Conservation (phyloP, 176 grass and related monocot species). For the Miscanthus lutarioriparius region DNA sequence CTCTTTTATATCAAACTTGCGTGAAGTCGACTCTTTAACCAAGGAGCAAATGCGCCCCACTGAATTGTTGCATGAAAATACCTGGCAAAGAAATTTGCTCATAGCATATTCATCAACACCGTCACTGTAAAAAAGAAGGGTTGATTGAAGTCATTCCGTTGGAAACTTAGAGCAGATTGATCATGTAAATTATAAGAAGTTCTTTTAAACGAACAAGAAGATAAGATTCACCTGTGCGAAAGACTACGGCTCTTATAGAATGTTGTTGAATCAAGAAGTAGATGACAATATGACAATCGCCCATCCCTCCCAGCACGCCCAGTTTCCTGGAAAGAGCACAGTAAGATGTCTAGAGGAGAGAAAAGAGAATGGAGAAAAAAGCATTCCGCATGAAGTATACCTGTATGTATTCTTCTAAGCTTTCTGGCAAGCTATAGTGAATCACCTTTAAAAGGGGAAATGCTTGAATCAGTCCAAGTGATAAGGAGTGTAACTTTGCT, state of each 20-base stretch:
- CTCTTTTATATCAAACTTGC: constrained; percentile 95
- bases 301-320: constrained; percentile 95
- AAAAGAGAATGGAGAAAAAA: constrained; percentile 25
- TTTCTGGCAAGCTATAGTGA: constrained; percentile 97
- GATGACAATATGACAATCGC: constrained; percentile 82
- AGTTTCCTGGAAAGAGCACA: constrained; percentile 76
- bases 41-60: constrained; percentile 66
- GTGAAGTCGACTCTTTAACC: constrained; percentile 72
- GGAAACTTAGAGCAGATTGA: constrained; percentile 31
- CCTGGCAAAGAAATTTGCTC: constrained; percentile 84
- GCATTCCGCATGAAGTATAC: constrained; percentile 31
- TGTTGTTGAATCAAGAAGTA: constrained; percentile 81
- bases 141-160: constrained; percentile 26
- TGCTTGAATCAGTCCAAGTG: constrained; percentile 32
- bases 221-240: constrained; percentile 59
- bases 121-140: constrained; percentile 58
- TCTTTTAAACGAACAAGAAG: constrained; percentile 4
- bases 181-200: not conserved
- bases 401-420: constrained; percentile 98
- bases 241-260: constrained; percentile 88
- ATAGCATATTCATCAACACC: constrained; percentile 86
- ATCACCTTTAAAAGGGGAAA: constrained; percentile 68
- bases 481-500: constrained; percentile 23
- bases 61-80: constrained; percentile 60
- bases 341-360: constrained; percentile 20